A percentile compares a stretch with the other conserved stretches of the same genome.
Evolutionary conservation across 371 early-diverging fungal genomes (phyloP).

Genomic region (Syncephalis fuscata): DNA sequence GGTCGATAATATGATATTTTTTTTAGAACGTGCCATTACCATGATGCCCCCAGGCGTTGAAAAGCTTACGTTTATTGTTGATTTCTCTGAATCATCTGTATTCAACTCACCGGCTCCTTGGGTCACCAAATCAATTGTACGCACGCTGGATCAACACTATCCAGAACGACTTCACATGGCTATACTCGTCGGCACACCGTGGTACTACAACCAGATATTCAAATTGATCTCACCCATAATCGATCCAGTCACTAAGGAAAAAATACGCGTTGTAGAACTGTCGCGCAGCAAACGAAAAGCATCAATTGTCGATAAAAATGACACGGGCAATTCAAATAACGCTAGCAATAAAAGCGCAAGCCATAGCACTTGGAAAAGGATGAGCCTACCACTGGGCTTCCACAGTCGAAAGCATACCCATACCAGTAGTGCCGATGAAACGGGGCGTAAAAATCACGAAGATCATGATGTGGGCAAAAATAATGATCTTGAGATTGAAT

Average conservation of each 20-base stretch:
- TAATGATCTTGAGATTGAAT: no score
- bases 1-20: constrained; percentile 58
- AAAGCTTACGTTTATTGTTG: constrained; percentile 57
- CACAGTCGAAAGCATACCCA: no score
- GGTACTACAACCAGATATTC: constrained; percentile 69
- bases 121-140: constrained; percentile 58
- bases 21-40: constrained; percentile 58
- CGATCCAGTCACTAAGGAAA: constrained; percentile 75
- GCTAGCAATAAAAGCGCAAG: no score
- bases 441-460: no score
- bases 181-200: constrained; percentile 56
- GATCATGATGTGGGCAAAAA: no score
- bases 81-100: constrained; percentile 52
- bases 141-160: constrained; percentile 67
- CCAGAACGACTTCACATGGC: constrained; percentile 60
- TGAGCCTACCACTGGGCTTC: no score
- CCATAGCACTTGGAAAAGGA: no score
- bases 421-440: no score
- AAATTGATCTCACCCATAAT: constrained; percentile 71
- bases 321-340: no score
- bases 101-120: constrained; percentile 48
- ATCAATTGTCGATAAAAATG: no score
- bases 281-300: no score
- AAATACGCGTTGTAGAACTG: constrained; percentile 63
- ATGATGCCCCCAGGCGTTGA: constrained; percentile 62